A percentile compares a stretch with the other conserved stretches of the same genome.
These are phyloP conservation scores for Serendipita sp. DNA, from an alignment of 768 basidiomycete species.

Conservation along the genomic window DNA sequence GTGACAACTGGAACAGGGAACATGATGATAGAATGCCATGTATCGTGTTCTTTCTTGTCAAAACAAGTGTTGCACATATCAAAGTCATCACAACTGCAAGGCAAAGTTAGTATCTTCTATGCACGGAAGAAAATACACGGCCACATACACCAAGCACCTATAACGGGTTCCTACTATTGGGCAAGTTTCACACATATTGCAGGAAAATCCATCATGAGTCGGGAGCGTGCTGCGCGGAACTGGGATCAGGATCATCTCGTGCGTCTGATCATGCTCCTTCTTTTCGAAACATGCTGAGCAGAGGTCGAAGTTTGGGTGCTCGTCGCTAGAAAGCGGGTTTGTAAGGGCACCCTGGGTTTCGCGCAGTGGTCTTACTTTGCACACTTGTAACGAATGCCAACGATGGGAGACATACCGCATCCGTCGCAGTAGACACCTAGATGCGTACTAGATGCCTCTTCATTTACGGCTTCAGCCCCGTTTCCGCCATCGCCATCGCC, in stretches of 20 bases:
- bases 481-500: neutral
- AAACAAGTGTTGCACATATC: neutral
- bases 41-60: neutral
- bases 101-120: neutral
- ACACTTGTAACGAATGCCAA: neutral
- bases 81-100: neutral
- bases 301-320: neutral
- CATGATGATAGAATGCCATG: neutral
- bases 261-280: neutral
- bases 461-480: neutral
- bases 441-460: neutral
- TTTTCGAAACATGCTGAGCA: neutral
- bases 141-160: neutral
- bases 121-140: neutral
- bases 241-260: neutral
- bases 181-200: neutral
- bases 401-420: neutral
- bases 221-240: neutral
- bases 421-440: neutral
- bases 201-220: neutral
- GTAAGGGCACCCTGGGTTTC: neutral
- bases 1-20: neutral
- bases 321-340: neutral
- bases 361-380: neutral
- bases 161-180: neutral